Evolutionary conservation across 2,329 filamentous ascomycete genomes (phyloP).

Genomic region (Pyrenophora tritici-repentis): DNA sequence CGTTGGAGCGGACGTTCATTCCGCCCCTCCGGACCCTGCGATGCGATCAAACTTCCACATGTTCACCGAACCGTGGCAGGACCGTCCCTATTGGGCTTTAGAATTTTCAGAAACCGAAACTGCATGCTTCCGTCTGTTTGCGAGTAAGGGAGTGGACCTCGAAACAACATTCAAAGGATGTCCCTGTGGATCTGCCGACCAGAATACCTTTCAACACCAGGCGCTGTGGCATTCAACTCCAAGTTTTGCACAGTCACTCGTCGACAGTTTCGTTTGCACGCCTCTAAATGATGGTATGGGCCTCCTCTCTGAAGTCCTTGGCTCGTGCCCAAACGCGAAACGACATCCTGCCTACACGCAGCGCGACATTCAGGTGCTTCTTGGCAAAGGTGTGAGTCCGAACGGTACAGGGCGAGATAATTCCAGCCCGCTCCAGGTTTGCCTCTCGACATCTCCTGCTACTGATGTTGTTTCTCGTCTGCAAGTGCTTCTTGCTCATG

Average conservation of each 20-base stretch:
- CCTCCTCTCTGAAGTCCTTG: conserved; percentile 38
- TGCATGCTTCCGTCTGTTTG: conserved; percentile 35
- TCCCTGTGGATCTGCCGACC: conserved; percentile 25
- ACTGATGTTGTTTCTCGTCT: conserved; percentile 35
- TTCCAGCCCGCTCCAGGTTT: conserved; percentile 30
- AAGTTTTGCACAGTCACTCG: conserved; percentile 25
- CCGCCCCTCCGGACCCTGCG: conserved; percentile 17
- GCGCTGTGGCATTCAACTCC: conserved; percentile 42
- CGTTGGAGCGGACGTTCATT: conserved; percentile 37
- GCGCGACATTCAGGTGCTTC: conserved; percentile 36
- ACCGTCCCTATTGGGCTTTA: conserved; percentile 28
- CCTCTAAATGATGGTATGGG: conserved; percentile 21
- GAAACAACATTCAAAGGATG: conserved; percentile 26
- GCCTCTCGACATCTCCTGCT: conserved; percentile 34
- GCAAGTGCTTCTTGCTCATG: conserved; percentile 31
- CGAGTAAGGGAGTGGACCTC: conserved; percentile 32
- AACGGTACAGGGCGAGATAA: conserved; percentile 26
- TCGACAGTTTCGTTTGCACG: conserved; percentile 24
- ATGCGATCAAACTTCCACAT: conserved; percentile 27
- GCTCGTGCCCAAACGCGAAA: conserved; percentile 37
- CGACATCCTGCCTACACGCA: conserved; percentile 39
- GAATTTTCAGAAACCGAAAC: conserved; percentile 27
- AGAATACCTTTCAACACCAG: conserved; percentile 39
- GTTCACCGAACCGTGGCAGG: conserved; percentile 40
- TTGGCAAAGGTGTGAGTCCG: conserved; percentile 35